Evolutionary conservation across 2,329 filamentous ascomycete genomes (phyloP), one percentile per base, ranked within the genome.

Genomic region (Zymoseptoria crescenta): DNA sequence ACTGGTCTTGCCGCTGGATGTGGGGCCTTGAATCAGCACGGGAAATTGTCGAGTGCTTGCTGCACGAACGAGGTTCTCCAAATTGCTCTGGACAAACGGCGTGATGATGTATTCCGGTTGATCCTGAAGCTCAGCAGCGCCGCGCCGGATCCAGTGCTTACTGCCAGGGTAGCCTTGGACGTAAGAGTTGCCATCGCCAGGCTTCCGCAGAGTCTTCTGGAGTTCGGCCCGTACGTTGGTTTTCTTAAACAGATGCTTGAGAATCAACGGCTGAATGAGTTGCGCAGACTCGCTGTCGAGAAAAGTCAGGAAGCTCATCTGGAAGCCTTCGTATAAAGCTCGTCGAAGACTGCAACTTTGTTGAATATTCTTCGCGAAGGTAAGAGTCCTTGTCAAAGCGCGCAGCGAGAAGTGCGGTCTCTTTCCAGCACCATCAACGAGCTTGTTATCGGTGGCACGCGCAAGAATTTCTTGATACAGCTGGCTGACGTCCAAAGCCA

Each of bases 331-430:
- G 63, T 89, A 96, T 1, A 97, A 78, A 9, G 93, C 89, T 69
- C 95, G 80, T 24, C 94, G 85, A 49, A 97, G 77, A 10, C 89
- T 91, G 74, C 96, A 96, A 3, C 88, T 82, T 0, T 91, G 85
- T 0, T 89, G 84, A 63, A 96, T 92, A 56, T 92, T 88, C 64
- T 87, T 86, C 19, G 93, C 91, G 72, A 96, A 99, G 45, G 87
- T 88, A 56, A 99, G 76, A 1, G 94, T 91, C 57, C 95, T 85
- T 20, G 95, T 96, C 52, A 99, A 77, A 0, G 94, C 99, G 71
- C 94, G 86, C 59, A 99, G 83, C 78, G 93, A 97, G 79, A 96
- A 99, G 74, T 99, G 94, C 9, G 94, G 93, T 54, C 94, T 90
- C 71, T 99, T 92, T 62, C 95, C 93, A 28, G 93, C 93, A 50